Percentiles rank a stretch among this genome's conserved stretches.
These are phyloP conservation scores for Wickerhamomyces sp. DNA, from an alignment of 1,139 yeast species.

Conservation along the genomic window DNA sequence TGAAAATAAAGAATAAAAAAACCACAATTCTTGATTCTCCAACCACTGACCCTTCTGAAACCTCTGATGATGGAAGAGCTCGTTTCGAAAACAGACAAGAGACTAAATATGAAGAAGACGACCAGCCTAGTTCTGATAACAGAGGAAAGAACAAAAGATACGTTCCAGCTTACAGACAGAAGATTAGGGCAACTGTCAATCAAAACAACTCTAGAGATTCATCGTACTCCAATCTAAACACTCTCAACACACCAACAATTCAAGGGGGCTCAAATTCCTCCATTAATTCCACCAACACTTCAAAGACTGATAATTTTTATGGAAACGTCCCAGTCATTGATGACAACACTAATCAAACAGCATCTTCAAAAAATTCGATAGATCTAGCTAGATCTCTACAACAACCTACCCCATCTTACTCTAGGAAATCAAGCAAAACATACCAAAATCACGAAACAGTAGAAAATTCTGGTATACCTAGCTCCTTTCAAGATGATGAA, in stretches of 20 bases:
- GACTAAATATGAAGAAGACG: constrained; percentile 10
- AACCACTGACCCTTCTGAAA: constrained; percentile 6
- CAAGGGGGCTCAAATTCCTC: constrained; percentile 30
- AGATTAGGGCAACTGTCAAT: constrained; percentile 23
- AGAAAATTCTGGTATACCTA: constrained; percentile 4
- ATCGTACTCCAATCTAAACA: constrained; percentile 22
- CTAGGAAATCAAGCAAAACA: constrained; percentile 13
- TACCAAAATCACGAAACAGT: constrained; percentile 9
- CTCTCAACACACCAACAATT: constrained; percentile 1
- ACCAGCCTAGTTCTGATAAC: constrained; percentile 6
- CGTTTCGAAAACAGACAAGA: constrained; percentile 10
- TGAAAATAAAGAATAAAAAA: constrained; percentile 10
- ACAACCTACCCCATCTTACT: constrained; percentile 21
- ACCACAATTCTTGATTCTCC: neutral
- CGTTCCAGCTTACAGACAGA: constrained; percentile 35
- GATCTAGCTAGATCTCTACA: constrained; percentile 23
- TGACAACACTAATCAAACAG: constrained; percentile 1
- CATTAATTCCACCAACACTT: constrained; percentile 26
- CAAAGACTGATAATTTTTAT: constrained; percentile 21
- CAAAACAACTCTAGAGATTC: constrained; percentile 23
- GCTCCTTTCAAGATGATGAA: constrained; percentile 5
- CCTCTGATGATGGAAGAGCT: constrained; percentile 14
- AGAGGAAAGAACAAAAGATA: constrained; percentile 22
- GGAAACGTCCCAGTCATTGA: constrained; percentile 20
- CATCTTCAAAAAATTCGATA: constrained; percentile 9